phyloP scores from a whole-genome alignment of 495 filamentous ascomycete species.

The Talaromyces liani region DNA sequence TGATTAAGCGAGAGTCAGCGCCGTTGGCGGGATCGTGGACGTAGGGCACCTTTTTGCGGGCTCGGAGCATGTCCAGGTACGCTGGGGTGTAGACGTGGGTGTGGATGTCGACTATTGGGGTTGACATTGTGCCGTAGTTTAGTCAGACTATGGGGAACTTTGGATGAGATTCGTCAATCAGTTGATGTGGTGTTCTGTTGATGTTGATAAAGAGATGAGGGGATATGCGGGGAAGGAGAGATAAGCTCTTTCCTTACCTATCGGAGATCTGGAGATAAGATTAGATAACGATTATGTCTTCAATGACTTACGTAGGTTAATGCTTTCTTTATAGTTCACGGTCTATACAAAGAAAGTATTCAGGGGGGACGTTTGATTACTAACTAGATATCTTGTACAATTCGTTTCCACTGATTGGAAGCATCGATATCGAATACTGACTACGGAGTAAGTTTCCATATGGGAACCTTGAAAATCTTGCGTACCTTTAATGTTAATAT shows the following conservation, averaged over 20 bases:
- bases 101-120: conserved; percentile 73
- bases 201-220: not conserved
- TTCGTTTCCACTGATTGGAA: too few relatives aligned
- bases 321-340: not conserved
- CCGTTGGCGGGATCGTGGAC: conserved; percentile 58
- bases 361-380: too few relatives aligned
- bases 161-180: not conserved
- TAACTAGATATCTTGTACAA: too few relatives aligned
- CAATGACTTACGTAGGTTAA: not conserved
- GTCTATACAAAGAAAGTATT: too few relatives aligned
- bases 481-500: too few relatives aligned
- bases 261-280: not conserved
- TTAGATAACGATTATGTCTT: not conserved
- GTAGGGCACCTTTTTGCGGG: conserved; percentile 69
- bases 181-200: not conserved
- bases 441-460: too few relatives aligned
- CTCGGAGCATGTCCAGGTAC: conserved; percentile 75
- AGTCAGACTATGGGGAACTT: too few relatives aligned
- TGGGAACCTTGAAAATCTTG: too few relatives aligned
- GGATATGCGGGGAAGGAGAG: conserved; percentile 4
- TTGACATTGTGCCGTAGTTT: not conserved
- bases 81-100: conserved; percentile 88
- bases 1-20: conserved; percentile 63
- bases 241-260: not conserved
- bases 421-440: too few relatives aligned